These are phyloP conservation scores for Suillus brevipes DNA, from an alignment of 768 basidiomycete genomes.

Conservation along the genomic window DNA sequence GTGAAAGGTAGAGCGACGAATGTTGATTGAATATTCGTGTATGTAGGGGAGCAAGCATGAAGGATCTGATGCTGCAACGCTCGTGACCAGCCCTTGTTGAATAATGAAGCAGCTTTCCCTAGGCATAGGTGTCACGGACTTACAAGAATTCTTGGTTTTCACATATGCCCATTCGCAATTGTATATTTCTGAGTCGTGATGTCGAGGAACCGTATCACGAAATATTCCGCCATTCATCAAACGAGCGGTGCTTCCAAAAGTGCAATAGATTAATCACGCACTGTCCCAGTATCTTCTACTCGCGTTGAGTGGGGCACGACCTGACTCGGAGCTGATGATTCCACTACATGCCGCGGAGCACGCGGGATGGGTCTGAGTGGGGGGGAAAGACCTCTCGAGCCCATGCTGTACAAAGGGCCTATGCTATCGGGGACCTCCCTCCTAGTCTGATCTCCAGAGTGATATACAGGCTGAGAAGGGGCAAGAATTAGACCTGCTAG, in stretches of 20 bases:
- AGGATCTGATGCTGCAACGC: neutral
- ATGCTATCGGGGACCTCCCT: neutral
- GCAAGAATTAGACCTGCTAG: neutral
- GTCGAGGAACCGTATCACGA: neutral
- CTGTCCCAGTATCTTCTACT: neutral
- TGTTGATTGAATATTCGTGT: neutral
- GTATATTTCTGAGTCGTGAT: neutral
- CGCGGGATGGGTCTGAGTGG: neutral
- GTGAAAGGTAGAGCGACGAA: slow-evolving; percentile 8
- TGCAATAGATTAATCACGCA: neutral
- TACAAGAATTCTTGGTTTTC: neutral
- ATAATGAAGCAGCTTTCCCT: neutral
- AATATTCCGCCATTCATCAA: neutral
- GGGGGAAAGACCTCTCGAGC: neutral
- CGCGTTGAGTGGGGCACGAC: neutral
- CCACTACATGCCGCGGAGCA: neutral
- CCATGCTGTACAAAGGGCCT: neutral
- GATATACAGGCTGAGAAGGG: neutral
- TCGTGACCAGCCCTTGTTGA: neutral
- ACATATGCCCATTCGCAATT: neutral
- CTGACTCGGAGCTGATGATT: neutral
- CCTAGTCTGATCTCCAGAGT: neutral
- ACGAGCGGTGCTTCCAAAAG: neutral
- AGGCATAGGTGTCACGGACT: neutral
- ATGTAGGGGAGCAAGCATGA: neutral